phyloP scores from a whole-genome alignment of 2,329 filamentous ascomycete genomes.

The Trichoderma endophyticum region DNA sequence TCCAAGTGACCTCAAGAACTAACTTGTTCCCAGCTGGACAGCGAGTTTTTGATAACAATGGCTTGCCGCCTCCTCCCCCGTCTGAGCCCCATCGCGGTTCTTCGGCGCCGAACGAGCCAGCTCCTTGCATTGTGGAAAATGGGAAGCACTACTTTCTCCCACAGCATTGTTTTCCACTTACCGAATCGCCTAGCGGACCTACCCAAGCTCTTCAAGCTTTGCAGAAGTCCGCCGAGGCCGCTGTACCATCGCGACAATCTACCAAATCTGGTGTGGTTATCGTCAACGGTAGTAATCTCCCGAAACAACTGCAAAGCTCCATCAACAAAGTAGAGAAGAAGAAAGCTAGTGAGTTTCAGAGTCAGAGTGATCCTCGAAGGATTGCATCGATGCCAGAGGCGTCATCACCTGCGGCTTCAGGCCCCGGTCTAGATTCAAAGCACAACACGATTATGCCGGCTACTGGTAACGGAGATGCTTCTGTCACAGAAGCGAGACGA shows the following conservation, averaged over 20 bases:
- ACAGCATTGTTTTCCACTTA: background rate
- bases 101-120: background rate
- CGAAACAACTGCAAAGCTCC: background rate
- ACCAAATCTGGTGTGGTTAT: slow-evolving; percentile 18
- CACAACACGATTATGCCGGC: background rate
- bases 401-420: background rate
- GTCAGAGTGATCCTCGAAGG: background rate
- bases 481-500: background rate
- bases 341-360: background rate
- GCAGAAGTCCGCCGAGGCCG: slow-evolving; percentile 30
- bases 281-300: slow-evolving; percentile 22
- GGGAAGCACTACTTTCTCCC: slow-evolving; percentile 29
- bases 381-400: slow-evolving; percentile 8
- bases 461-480: background rate
- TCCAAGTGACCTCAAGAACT: background rate
- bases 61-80: slow-evolving; percentile 30
- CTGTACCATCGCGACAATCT: slow-evolving; percentile 9
- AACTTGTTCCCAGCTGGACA: slow-evolving; percentile 30
- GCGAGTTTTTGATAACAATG: slow-evolving; percentile 26
- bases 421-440: background rate
- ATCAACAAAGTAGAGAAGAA: background rate
- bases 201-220: slow-evolving; percentile 24
- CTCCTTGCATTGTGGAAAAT: slow-evolving; percentile 18
- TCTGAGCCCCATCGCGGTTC: slow-evolving; percentile 16
- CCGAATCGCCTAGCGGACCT: background rate